Evolutionary conservation across 768 basidiomycete genomes (phyloP).

Genomic region (Plicaturopsis crispa): DNA sequence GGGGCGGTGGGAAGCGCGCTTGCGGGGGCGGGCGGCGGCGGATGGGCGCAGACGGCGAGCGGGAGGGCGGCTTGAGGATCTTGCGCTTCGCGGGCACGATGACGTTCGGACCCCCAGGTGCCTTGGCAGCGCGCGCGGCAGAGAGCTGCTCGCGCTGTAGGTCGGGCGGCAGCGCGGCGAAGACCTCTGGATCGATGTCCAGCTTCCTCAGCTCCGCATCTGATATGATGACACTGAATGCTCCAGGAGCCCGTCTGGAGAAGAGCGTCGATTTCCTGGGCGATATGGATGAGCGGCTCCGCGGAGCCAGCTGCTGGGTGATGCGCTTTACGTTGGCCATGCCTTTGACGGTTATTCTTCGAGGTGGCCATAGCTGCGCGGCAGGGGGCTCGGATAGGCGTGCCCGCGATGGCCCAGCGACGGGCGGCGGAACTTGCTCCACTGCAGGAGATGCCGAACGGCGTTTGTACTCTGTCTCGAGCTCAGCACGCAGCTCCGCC

Average conservation of each 20-base stretch:
- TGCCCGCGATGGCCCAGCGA: constrained; percentile 4
- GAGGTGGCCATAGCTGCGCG: constrained; percentile 9
- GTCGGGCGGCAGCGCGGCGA: constrained; percentile 50
- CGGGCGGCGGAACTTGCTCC: constrained; percentile 21
- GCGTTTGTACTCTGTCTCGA: constrained; percentile 59
- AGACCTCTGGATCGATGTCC: constrained; percentile 70
- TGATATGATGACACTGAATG: constrained; percentile 31
- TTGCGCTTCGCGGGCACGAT: constrained; percentile 31
- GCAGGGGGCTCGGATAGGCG: constrained; percentile 2
- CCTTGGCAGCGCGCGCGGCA: constrained; percentile 43
- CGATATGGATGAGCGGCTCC: constrained; percentile 31
- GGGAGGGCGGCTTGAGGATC: constrained; percentile 45
- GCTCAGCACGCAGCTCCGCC: constrained; percentile 57
- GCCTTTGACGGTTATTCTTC: constrained; percentile 24
- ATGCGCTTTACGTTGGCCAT: constrained; percentile 45
- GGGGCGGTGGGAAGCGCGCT: constrained; percentile 42
- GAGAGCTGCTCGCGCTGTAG: constrained; percentile 72
- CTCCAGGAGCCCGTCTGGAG: constrained; percentile 21
- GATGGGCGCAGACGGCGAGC: constrained; percentile 31
- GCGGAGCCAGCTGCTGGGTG: constrained; percentile 57
- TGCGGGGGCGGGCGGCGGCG: constrained; percentile 45
- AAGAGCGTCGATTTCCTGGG: constrained; percentile 24
- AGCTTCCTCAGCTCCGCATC: constrained; percentile 54
- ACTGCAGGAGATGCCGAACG: constrained; percentile 49
- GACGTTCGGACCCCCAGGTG: constrained; percentile 19